These are phyloP conservation scores for Rubroshorea leprosula DNA, from an alignment of 345 rosid genomes.

Conservation along the genomic window DNA sequence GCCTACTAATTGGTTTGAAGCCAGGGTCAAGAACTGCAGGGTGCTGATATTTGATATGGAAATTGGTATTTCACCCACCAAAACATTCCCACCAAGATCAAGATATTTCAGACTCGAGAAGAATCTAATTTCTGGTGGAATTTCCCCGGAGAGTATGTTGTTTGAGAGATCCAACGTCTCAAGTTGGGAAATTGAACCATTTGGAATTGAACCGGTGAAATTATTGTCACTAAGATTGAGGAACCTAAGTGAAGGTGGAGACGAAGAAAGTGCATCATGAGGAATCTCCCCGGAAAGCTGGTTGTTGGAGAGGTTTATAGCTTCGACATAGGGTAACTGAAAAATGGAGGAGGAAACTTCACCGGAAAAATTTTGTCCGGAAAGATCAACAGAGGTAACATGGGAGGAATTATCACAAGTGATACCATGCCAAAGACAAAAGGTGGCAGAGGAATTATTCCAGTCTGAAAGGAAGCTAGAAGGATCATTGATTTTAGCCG, in stretches of 20 bases:
- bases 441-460: constrained; percentile 36
- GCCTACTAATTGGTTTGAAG: constrained; percentile 74
- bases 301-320: constrained; percentile 62
- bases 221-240: constrained; percentile 87
- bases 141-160: constrained; percentile 65
- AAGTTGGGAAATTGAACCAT: constrained; percentile 30
- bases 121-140: constrained; percentile 43
- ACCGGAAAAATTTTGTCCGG: constrained; percentile 64
- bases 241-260: constrained; percentile 51
- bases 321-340: constrained; percentile 43
- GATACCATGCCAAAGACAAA: constrained; percentile 73
- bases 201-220: constrained; percentile 60
- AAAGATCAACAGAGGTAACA: constrained; percentile 44
- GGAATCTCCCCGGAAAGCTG: constrained; percentile 60
- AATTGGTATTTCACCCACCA: constrained; percentile 53
- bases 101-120: constrained; percentile 48
- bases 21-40: constrained; percentile 60
- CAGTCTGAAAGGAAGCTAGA: constrained; percentile 55
- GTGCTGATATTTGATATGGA: constrained; percentile 41
- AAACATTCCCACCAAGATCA: constrained; percentile 81
- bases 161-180: constrained; percentile 72
- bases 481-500: constrained; percentile 59
- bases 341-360: constrained; percentile 38
- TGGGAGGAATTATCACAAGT: constrained; percentile 50
- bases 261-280: constrained; percentile 32